Evolutionary conservation across 73 alveolate genomes (phyloP), one percentile per base, ranked within the genome.

Genomic region (Paramecium tetraurelia): DNA sequence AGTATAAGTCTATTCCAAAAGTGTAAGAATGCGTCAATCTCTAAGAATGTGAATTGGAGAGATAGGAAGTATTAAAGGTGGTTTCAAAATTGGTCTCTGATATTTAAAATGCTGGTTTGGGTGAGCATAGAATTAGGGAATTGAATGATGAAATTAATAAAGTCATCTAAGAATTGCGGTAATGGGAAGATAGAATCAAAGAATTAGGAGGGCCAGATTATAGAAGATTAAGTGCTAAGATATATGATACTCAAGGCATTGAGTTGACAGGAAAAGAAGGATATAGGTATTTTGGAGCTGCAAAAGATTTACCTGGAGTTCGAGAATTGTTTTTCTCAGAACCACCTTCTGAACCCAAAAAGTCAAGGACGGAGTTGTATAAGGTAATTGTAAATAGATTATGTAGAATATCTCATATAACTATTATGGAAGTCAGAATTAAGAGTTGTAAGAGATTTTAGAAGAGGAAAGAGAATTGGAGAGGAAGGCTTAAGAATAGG

Each of bases 141-240:
- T 69, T 98, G 84, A 98, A 98, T 93, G 99, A 98, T 95, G 99
- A 98, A 77, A 98, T 98, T 18, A 98, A 98, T 92, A 92, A 95
- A 31, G 97, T 97, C 44, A 93, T 97, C 12, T 95, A 98, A 92
- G 99, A 97, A 92, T 97, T 96, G 87, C 90, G 92, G 18, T 63
- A 85, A 22, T 98, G 99, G 99, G 99, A 98, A 89, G 99, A 95
- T 71, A 92, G 99, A 86, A 97, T 98, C 7, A 86, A 96, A 72
- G 95, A 97, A 85, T 93, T 98, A 83, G 99, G 99, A 2, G 99
- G 99, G 7, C 99, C 99, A 8, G 99, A 98, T 87, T 98, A 95
- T 94, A 96, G 95, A 94, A 88, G 93, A 92, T 86, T 85, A 36
- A 93, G 97, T 10, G 95, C 93, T 63, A 94, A 95, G 83, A 87